A percentile compares a stretch with the other conserved stretches of the same genome.
These are phyloP conservation scores for Parmelia sp. DNA, from an alignment of 495 filamentous ascomycete species.

Conservation along the genomic window DNA sequence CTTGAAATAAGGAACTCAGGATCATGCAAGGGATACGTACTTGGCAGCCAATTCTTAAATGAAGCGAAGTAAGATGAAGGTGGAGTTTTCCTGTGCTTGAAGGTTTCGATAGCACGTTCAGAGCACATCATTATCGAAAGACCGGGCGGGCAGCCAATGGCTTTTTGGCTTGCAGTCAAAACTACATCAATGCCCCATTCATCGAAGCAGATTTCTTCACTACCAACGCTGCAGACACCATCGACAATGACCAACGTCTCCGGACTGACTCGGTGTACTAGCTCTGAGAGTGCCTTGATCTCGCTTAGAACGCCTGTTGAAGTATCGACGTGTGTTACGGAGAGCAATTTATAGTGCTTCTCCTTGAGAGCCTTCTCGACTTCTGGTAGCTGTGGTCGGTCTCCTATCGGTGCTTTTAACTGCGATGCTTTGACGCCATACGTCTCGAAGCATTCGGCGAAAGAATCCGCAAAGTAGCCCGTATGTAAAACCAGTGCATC, in stretches of 20 bases:
- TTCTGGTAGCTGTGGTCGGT: conserved; percentile 77
- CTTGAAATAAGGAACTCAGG: not conserved
- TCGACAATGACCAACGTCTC: conserved; percentile 88
- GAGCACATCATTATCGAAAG: conserved; percentile 89
- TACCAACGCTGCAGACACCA: conserved; percentile 93
- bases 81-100: conserved; percentile 70
- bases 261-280: conserved; percentile 79
- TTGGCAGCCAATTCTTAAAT: conserved; percentile 94
- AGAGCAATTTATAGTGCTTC: conserved; percentile 86
- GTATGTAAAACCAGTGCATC: conserved; percentile 88
- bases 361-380: conserved; percentile 79
- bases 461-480: conserved; percentile 95
- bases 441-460: conserved; percentile 81
- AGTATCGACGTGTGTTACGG: conserved; percentile 94
- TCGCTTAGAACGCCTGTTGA: conserved; percentile 93
- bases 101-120: conserved; percentile 75
- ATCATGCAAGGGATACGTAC: conserved; percentile 36
- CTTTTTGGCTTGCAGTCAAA: conserved; percentile 91
- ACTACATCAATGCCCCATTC: conserved; percentile 91
- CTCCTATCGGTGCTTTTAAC: conserved; percentile 81
- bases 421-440: conserved; percentile 88
- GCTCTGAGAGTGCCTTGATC: conserved; percentile 70
- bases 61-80: conserved; percentile 87
- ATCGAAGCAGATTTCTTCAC: conserved; percentile 92
- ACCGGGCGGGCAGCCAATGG: conserved; percentile 89